Evolutionary conservation across 129 eudicot genomes (phyloP).

Genomic region (Glebionis coronaria): DNA sequence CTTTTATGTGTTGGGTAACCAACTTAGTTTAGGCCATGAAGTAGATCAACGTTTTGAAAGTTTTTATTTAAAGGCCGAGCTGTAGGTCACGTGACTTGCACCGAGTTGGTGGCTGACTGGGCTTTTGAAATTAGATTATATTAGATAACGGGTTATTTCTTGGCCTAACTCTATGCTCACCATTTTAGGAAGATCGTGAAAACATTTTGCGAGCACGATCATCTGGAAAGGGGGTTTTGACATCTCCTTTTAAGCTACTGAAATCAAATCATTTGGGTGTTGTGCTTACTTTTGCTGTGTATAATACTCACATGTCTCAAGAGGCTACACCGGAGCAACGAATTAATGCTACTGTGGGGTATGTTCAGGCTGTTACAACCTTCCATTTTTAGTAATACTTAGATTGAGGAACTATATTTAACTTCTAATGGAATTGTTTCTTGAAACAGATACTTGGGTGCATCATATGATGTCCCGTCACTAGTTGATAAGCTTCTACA

Average conservation of each 20-base stretch:
- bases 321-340: constrained; percentile 70
- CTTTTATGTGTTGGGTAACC: no score
- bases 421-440: not conserved
- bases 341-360: constrained; percentile 88
- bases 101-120: not conserved
- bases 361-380: constrained; percentile 9
- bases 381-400: not conserved
- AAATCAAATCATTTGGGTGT: constrained; percentile 91
- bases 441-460: constrained; percentile 68
- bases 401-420: not conserved
- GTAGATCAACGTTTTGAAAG: no score
- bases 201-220: constrained; percentile 91
- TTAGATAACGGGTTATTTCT: no score
- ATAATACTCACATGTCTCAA: constrained; percentile 52
- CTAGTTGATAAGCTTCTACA: constrained; percentile 82
- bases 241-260: constrained; percentile 78
- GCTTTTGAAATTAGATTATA: no score
- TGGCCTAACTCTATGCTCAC: constrained; percentile 9
- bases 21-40: no score
- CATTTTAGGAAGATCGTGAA: constrained; percentile 80
- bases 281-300: constrained; percentile 90
- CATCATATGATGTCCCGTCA: constrained; percentile 82
- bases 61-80: no score
- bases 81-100: not conserved
- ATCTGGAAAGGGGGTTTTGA: constrained; percentile 81